Conservation (phyloP, 2,329 filamentous ascomycete genomes). For the Chrysoporthe puriensis region DNA sequence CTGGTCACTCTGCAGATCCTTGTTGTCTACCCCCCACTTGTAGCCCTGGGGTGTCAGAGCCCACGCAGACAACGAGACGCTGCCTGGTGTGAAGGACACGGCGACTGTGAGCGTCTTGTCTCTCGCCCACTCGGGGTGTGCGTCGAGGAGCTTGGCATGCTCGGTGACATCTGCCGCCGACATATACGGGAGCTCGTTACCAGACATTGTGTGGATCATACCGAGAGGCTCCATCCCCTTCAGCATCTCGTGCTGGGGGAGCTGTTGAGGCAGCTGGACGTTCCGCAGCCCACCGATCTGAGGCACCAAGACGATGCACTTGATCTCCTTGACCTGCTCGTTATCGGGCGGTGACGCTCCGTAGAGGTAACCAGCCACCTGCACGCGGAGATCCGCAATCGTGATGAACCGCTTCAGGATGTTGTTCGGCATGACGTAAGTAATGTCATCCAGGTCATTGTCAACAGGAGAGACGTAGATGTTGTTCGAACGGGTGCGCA, state of each 20-base stretch:
- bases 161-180: constrained; percentile 92
- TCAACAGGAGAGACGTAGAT: constrained; percentile 98
- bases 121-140: constrained; percentile 77
- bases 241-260: constrained; percentile 92
- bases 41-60: constrained; percentile 88
- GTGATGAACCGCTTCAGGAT: constrained; percentile 98
- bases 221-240: constrained; percentile 86
- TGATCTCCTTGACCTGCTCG: constrained; percentile 94
- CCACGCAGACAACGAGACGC: constrained; percentile 93
- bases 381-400: constrained; percentile 92
- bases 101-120: constrained; percentile 93
- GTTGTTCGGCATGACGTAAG: constrained; percentile 99
- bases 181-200: constrained; percentile 97
- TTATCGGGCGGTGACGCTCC: constrained; percentile 92
- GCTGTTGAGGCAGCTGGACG: constrained; percentile 84
- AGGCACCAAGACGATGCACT: constrained; percentile 95
- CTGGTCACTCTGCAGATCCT: constrained; percentile 88
- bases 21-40: constrained; percentile 97
- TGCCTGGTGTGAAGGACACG: constrained; percentile 94
- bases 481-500: constrained; percentile 93
- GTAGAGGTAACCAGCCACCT: constrained; percentile 95
- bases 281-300: constrained; percentile 93
- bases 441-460: constrained; percentile 86
- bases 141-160: constrained; percentile 86
- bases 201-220: constrained; percentile 92